Conservation (phyloP, 176 grass and related monocot species). For the Zoysia japonica region DNA sequence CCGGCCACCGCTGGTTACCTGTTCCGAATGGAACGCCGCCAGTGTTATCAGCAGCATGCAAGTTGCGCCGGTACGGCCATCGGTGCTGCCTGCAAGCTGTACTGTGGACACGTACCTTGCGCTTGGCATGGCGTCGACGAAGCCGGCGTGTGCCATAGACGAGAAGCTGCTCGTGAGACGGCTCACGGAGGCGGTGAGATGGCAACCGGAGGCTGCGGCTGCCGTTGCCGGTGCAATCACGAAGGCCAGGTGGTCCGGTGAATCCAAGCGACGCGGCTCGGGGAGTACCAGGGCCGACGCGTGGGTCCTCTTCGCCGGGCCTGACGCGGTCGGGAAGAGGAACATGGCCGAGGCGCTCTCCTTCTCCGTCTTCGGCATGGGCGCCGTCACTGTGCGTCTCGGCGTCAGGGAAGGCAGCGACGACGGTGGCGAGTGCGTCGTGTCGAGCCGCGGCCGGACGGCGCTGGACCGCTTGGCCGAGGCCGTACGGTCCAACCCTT, state of each 20-base stretch:
- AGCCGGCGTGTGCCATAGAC: constrained; percentile 1
- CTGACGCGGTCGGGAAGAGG: constrained; percentile 67
- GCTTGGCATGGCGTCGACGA: constrained; percentile 22
- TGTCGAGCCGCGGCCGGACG: constrained; percentile 46
- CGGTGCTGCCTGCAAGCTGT: too few species aligned
- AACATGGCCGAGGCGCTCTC: constrained; percentile 72
- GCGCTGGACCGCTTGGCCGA: constrained; percentile 60
- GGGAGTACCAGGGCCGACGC: constrained; percentile 31
- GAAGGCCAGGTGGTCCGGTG: constrained; percentile 29
- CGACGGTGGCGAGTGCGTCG: constrained; percentile 33
- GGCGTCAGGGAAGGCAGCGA: neutral
- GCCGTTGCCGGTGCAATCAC: constrained; percentile 43
- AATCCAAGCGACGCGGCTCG: constrained; percentile 26
- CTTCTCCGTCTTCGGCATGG: constrained; percentile 37
- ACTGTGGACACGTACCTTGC: constrained; percentile 58
- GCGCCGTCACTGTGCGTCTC: constrained; percentile 48
- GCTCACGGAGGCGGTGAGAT: constrained; percentile 54
- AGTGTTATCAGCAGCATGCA: constrained; percentile 40
- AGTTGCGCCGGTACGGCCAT: too few species aligned
- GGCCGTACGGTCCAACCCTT: constrained; percentile 51
- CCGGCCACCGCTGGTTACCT: constrained; percentile 21
- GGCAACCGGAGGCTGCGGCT: constrained; percentile 69
- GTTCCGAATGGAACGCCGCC: constrained; percentile 43
- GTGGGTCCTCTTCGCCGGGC: constrained; percentile 68
- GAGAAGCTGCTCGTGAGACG: constrained; percentile 53